Conservation (phyloP, 164 flowering plant species). For the Umbilicus rupestris region DNA sequence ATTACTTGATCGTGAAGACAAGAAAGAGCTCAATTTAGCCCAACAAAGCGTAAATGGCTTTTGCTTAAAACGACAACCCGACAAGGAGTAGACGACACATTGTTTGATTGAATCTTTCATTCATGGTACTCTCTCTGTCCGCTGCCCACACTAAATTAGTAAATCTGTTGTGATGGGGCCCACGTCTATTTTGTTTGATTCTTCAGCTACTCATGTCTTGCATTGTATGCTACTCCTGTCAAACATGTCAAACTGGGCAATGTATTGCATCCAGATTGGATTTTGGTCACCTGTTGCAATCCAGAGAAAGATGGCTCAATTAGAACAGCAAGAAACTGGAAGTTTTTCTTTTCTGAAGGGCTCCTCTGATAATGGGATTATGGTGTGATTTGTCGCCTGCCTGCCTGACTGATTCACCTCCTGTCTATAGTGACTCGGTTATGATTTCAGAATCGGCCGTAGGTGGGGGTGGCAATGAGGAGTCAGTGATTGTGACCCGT, state of each 20-base stretch:
- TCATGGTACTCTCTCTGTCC: slow-evolving; percentile 1
- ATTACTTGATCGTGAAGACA: background rate
- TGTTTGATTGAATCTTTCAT: background rate
- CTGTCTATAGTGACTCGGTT: background rate
- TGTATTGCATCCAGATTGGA: background rate
- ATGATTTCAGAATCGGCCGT: slow-evolving; percentile 4
- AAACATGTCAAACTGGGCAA: no score
- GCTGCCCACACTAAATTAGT: background rate
- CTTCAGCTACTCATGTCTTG: no score
- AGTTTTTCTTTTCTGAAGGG: no score
- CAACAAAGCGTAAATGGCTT: background rate
- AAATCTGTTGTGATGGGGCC: background rate
- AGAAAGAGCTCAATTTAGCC: background rate
- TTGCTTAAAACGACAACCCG: background rate
- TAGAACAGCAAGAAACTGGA: no score
- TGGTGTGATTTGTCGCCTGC: no score
- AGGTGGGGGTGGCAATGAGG: background rate
- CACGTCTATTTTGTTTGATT: no score
- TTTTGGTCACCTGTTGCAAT: background rate
- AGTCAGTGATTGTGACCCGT: background rate
- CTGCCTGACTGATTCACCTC: no score
- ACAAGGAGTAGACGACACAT: background rate
- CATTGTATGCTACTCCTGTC: no score
- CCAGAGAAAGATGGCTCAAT: background rate
- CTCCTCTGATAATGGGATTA: no score